A percentile compares a stretch with the other conserved stretches of the same genome.
Evolutionary conservation across 1,284 basidiomycete species (phyloP).

Genomic region (Cryptococcus sp.): DNA sequence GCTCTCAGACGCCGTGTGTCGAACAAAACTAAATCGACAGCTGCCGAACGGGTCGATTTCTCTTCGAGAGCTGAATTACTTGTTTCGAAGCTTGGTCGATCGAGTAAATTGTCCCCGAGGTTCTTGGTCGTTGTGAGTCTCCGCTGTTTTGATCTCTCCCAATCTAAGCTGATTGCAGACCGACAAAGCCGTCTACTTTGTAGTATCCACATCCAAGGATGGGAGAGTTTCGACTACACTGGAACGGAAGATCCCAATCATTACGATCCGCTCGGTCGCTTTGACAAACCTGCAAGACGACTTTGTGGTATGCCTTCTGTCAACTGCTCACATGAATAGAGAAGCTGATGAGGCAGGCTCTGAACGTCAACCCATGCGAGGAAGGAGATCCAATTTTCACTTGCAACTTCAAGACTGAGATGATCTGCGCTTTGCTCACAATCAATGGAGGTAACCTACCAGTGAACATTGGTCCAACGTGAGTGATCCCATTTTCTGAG

Average conservation of each 20-base stretch:
- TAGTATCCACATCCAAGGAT: conserved; percentile 66
- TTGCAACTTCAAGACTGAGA: conserved; percentile 94
- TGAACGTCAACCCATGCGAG: conserved; percentile 70
- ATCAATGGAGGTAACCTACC: conserved; percentile 73
- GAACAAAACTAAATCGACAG: too few relatives aligned
- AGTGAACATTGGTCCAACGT: conserved; percentile 72
- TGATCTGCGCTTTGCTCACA: conserved; percentile 75
- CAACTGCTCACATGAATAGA: background rate
- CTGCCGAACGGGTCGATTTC: conserved; percentile 75
- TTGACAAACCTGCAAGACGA: conserved; percentile 91
- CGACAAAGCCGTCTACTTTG: conserved; percentile 80
- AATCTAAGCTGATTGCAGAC: conserved; percentile 57
- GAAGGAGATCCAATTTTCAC: conserved; percentile 95
- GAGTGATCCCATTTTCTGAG: conserved; percentile 39
- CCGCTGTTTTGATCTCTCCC: background rate
- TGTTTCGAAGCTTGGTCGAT: conserved; percentile 79
- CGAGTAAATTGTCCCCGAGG: conserved; percentile 87
- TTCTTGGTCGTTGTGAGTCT: conserved; percentile 77
- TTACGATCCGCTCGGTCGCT: conserved; percentile 77
- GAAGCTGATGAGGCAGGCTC: conserved; percentile 48
- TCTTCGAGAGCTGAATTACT: conserved; percentile 80
- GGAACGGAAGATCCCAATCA: conserved; percentile 85
- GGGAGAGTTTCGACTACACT: conserved; percentile 60
- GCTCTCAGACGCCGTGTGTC: too few relatives aligned
- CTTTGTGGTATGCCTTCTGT: conserved; percentile 68